Evolutionary conservation across 2,329 filamentous ascomycete species (phyloP).

Genomic region (Calycina herbarum): DNA sequence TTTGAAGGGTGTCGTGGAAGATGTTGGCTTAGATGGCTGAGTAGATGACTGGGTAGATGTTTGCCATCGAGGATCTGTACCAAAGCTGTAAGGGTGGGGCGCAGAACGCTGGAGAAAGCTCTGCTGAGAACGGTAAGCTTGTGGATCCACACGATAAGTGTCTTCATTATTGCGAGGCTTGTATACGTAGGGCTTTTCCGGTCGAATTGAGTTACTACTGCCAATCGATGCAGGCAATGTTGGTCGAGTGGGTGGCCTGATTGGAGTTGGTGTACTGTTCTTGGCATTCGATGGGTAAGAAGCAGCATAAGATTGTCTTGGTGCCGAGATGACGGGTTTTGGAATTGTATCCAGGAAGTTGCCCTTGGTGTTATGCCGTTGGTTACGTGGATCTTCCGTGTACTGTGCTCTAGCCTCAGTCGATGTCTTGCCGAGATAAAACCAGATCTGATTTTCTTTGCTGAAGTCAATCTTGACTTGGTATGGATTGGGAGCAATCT

Average conservation of each 20-base stretch:
- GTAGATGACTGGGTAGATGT: slow-evolving; percentile 13
- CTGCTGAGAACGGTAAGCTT: slow-evolving; percentile 37
- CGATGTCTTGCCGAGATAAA: slow-evolving; percentile 82
- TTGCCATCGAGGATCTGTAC: slow-evolving; percentile 34
- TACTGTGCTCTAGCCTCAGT: slow-evolving; percentile 91
- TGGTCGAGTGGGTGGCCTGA: slow-evolving; percentile 37
- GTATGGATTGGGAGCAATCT: slow-evolving; percentile 55
- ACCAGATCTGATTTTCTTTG: slow-evolving; percentile 78
- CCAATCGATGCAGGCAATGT: slow-evolving; percentile 32
- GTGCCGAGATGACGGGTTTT: slow-evolving; percentile 47
- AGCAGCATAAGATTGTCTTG: slow-evolving; percentile 39
- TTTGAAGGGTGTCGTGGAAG: slow-evolving; percentile 1
- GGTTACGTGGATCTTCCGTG: slow-evolving; percentile 68
- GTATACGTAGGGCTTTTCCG: slow-evolving; percentile 54
- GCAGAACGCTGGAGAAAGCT: slow-evolving; percentile 36
- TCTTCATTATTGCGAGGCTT: slow-evolving; percentile 43
- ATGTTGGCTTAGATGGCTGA: slow-evolving; percentile 1
- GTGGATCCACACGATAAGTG: slow-evolving; percentile 35
- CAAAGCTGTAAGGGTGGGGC: slow-evolving; percentile 31
- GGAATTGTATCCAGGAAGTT: slow-evolving; percentile 72
- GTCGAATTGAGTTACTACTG: slow-evolving; percentile 24
- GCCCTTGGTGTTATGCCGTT: slow-evolving; percentile 65
- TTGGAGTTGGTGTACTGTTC: slow-evolving; percentile 28
- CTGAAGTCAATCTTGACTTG: slow-evolving; percentile 70
- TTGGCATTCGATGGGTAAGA: slow-evolving; percentile 33